These are phyloP conservation scores for Hylodesmum podocarpum DNA, from an alignment of 306 rosid genomes.

Conservation along the genomic window DNA sequence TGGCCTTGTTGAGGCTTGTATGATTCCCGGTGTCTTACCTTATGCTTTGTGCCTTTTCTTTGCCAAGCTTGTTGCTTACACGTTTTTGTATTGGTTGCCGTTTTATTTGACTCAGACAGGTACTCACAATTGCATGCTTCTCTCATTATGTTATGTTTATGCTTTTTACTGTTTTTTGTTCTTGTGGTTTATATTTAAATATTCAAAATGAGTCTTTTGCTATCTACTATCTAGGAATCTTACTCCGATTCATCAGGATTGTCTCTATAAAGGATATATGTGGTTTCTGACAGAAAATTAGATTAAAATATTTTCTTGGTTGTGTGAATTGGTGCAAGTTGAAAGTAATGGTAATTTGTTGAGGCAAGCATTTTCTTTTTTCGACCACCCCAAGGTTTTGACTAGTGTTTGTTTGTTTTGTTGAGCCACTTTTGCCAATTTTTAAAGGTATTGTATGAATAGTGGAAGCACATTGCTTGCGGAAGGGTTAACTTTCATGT, in stretches of 20 bases:
- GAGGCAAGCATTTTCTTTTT: too few relatives aligned
- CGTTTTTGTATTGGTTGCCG: slow-evolving; percentile 80
- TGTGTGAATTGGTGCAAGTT: neutral
- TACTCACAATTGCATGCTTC: too few relatives aligned
- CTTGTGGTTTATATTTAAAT: too few relatives aligned
- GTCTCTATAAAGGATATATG: too few relatives aligned
- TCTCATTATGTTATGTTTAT: neutral
- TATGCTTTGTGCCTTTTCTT: slow-evolving; percentile 83
- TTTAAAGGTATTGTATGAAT: neutral
- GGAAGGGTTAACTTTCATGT: too few relatives aligned
- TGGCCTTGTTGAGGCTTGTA: slow-evolving; percentile 69
- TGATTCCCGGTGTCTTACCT: slow-evolving; percentile 79
- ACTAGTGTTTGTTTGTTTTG: neutral
- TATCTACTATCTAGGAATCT: too few relatives aligned
- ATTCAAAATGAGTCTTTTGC: too few relatives aligned
- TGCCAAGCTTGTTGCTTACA: slow-evolving; percentile 88
- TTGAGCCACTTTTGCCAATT: neutral
- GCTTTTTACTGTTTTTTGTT: too few relatives aligned
- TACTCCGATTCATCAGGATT: too few relatives aligned
- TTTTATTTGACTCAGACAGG: slow-evolving; percentile 83
- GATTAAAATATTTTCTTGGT: neutral
- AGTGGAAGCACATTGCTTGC: neutral
- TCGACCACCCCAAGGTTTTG: too few relatives aligned
- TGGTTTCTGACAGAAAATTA: too few relatives aligned
- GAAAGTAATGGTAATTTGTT: too few relatives aligned